Percentiles rank a stretch among this genome's conserved stretches.
phyloP scores from a whole-genome alignment of 75 land plant genomes.

The Selaginella tamariscina region DNA sequence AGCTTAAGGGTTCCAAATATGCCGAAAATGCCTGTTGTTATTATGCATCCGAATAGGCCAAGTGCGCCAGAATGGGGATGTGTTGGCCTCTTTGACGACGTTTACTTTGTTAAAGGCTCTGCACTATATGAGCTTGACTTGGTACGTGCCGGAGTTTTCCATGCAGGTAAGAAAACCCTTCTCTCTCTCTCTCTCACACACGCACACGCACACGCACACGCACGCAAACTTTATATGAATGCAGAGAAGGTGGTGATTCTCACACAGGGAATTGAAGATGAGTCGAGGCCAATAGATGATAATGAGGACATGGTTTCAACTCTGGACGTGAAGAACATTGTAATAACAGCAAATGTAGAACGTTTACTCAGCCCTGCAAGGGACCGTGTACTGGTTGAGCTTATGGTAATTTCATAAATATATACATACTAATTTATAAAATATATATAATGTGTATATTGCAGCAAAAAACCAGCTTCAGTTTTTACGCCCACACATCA shows the following conservation, averaged over 20 bases:
- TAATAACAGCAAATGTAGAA: slow-evolving; percentile 23
- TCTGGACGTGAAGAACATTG: slow-evolving; percentile 20
- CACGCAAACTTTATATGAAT: too few relatives aligned
- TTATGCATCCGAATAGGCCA: slow-evolving; percentile 20
- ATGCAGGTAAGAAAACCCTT: slow-evolving; percentile 16
- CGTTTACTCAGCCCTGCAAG: slow-evolving; percentile 13
- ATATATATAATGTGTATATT: too few relatives aligned
- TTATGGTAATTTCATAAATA: background rate
- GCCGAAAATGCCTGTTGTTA: slow-evolving; percentile 17
- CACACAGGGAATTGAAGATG: slow-evolving; percentile 16
- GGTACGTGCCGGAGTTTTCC: slow-evolving; percentile 26
- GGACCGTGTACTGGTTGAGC: slow-evolving; percentile 14
- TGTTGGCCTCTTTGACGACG: slow-evolving; percentile 24
- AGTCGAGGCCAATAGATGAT: background rate
- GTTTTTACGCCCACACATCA: slow-evolving; percentile 15
- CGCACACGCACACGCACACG: too few relatives aligned
- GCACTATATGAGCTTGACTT: slow-evolving; percentile 27
- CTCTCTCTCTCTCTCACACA: too few relatives aligned
- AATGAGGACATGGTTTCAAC: background rate
- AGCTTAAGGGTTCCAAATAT: slow-evolving; percentile 12
- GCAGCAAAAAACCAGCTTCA: slow-evolving; percentile 14
- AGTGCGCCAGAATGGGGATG: slow-evolving; percentile 22
- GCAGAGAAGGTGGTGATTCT: slow-evolving; percentile 24
- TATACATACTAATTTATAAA: too few relatives aligned
- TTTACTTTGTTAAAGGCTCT: slow-evolving; percentile 22